Conservation (phyloP, 2,329 filamentous ascomycete species). For the Aspergillus vadensis region DNA sequence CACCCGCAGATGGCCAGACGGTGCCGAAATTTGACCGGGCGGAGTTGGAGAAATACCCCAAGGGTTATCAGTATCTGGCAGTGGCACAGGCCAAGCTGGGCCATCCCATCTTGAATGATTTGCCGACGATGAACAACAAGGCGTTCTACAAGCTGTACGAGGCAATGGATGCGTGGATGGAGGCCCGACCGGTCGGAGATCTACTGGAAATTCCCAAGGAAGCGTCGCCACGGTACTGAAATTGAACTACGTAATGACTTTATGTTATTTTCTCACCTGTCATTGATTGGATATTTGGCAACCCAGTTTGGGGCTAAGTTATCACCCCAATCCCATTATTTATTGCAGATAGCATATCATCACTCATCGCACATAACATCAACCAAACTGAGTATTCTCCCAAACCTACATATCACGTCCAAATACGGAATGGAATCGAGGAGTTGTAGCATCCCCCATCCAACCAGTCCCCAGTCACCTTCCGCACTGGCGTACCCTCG, state of each 20-base stretch:
- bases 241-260: background rate
- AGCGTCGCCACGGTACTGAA: background rate
- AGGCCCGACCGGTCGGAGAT: background rate
- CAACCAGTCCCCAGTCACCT: conserved; percentile 1
- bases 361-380: background rate
- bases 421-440: conserved; percentile 27
- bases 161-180: conserved; percentile 6
- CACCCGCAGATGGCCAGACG: background rate
- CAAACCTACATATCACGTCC: background rate
- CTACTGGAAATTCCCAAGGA: background rate
- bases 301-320: too few species aligned
- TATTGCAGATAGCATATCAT: background rate
- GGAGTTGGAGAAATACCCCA: background rate
- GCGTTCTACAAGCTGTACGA: background rate
- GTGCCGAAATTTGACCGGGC: background rate
- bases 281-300: background rate
- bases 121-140: background rate
- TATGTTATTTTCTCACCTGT: background rate
- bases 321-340: too few species aligned
- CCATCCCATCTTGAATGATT: background rate
- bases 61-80: conserved; percentile 1
- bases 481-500: background rate
- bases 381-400: background rate
- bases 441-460: conserved; percentile 6
- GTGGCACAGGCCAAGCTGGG: background rate